These are phyloP conservation scores for Gloeophyllum trabeum DNA, from an alignment of 768 basidiomycete species.

Conservation along the genomic window DNA sequence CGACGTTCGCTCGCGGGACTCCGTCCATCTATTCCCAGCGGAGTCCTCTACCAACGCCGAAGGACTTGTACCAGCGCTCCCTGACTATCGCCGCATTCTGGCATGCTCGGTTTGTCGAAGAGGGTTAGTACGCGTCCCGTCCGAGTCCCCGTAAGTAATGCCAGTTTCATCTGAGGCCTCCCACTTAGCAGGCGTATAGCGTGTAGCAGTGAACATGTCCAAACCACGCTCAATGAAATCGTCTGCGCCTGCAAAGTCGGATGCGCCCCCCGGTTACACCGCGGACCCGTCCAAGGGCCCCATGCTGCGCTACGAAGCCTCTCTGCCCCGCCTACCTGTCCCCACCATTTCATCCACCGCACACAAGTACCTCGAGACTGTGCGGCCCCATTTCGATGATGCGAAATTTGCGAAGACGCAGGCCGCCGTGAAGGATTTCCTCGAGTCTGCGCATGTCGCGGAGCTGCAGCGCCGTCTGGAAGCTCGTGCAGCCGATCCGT, in stretches of 20 bases:
- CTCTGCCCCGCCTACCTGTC: constrained; percentile 71
- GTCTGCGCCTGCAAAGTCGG: constrained; percentile 14
- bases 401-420: constrained; percentile 50
- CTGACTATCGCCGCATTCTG: no score
- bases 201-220: constrained; percentile 15
- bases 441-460: constrained; percentile 52
- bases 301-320: constrained; percentile 67
- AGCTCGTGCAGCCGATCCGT: constrained; percentile 53
- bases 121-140: constrained; percentile 9
- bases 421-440: constrained; percentile 51
- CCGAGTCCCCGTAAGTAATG: constrained; percentile 9
- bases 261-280: constrained; percentile 32
- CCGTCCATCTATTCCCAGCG: no score
- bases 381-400: constrained; percentile 64
- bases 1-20: no score
- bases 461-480: constrained; percentile 73
- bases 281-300: constrained; percentile 46
- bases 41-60: no score
- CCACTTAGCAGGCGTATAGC: neutral
- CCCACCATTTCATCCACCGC: constrained; percentile 76
- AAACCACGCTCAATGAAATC: constrained; percentile 19
- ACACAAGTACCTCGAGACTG: constrained; percentile 80
- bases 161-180: neutral
- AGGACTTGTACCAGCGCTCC: no score
- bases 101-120: constrained; percentile 13